Conservation (phyloP, 306 rosid species). For the Carpinus viminea region DNA sequence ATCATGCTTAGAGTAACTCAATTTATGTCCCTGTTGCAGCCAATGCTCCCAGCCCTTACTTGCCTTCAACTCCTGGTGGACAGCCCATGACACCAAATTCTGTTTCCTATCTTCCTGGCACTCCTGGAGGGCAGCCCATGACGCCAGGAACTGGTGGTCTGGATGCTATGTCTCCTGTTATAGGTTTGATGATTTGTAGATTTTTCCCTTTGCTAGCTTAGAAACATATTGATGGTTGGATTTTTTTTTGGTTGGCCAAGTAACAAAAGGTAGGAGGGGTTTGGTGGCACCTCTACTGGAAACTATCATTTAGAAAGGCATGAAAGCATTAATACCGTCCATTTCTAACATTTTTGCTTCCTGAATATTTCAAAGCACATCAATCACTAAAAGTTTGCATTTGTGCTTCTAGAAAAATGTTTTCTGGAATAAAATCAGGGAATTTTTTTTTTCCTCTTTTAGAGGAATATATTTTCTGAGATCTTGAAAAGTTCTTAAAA, state of each 20-base stretch:
- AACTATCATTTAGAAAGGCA: neutral
- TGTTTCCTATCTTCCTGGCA: constrained; percentile 94
- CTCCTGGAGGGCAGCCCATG: constrained; percentile 99
- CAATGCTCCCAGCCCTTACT: constrained; percentile 98
- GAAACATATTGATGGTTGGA: neutral
- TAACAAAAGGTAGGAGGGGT: neutral
- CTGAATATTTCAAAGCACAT: too few species aligned
- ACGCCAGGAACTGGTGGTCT: constrained; percentile 98
- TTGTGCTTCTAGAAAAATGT: too few species aligned
- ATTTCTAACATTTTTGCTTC: too few species aligned
- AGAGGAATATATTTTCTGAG: too few species aligned
- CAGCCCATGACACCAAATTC: constrained; percentile 99
- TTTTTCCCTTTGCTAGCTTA: neutral
- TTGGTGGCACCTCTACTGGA: neutral
- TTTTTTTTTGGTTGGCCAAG: neutral
- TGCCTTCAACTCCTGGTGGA: constrained; percentile 99
- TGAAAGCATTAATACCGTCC: too few species aligned
- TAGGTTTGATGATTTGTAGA: constrained; percentile 47
- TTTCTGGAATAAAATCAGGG: too few species aligned
- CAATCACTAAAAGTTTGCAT: too few species aligned
- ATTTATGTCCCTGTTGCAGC: constrained; percentile 48
- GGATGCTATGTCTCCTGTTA: constrained; percentile 95
- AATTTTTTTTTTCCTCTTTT: too few species aligned
- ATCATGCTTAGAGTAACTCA: constrained; percentile 2
- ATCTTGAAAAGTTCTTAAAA: too few species aligned